Percentiles rank a stretch among this genome's conserved stretches.
These are phyloP conservation scores for Adansonia madagascariensis DNA, from an alignment of 441 rosid genomes.

Conservation along the genomic window DNA sequence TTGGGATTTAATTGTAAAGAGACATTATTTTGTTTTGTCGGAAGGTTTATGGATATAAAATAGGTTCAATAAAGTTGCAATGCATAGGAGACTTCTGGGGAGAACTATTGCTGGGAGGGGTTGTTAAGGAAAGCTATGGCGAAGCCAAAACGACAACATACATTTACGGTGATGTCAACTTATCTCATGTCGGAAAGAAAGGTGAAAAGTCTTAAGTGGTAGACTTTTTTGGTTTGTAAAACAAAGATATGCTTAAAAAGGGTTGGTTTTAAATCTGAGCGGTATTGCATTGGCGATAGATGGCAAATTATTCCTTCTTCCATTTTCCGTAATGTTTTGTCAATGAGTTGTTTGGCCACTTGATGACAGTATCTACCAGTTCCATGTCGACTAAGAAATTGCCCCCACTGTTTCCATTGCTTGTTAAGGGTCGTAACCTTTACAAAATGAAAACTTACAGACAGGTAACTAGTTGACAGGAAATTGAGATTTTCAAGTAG, in stretches of 20 bases:
- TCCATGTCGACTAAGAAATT: conserved; percentile 37
- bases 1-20: conserved; percentile 31
- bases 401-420: conserved; percentile 58
- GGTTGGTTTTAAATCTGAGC: not conserved
- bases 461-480: conserved; percentile 41
- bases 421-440: conserved; percentile 66
- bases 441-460: conserved; percentile 56
- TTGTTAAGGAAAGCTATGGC: conserved; percentile 74
- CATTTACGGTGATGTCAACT: conserved; percentile 59
- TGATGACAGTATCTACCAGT: conserved; percentile 11
- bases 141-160: conserved; percentile 71
- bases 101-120: conserved; percentile 66
- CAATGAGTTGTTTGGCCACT: not conserved
- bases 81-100: conserved; percentile 43
- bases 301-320: not conserved
- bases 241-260: conserved; percentile 13
- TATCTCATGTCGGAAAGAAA: conserved; percentile 1
- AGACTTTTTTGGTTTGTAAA: conserved; percentile 17
- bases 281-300: not conserved
- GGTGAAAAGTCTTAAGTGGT: conserved; percentile 16
- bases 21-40: conserved; percentile 67
- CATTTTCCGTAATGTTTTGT: not conserved
- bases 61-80: conserved; percentile 51
- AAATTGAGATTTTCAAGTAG: conserved; percentile 10
- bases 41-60: conserved; percentile 48